Evolutionary conservation across 345 rosid species (phyloP).

Genomic region (Moricandia arvensis): DNA sequence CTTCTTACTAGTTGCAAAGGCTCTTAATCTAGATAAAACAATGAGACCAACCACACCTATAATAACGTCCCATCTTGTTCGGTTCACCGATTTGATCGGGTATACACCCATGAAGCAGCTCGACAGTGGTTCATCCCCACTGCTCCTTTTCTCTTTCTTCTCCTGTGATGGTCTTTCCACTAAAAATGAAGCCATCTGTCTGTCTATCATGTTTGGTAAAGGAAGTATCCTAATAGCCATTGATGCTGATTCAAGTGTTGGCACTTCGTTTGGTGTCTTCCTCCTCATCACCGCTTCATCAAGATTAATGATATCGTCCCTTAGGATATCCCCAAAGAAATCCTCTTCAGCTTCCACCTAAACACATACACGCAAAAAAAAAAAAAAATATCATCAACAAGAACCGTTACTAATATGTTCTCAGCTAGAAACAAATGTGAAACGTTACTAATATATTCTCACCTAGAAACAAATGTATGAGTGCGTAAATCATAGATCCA

Average conservation of each 20-base stretch:
- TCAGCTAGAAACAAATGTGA: too few species aligned
- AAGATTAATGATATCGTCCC: constrained; percentile 70
- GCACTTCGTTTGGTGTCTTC: constrained; percentile 13
- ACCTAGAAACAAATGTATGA: background rate
- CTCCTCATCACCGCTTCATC: constrained; percentile 40
- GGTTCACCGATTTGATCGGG: constrained; percentile 33
- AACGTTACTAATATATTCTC: background rate
- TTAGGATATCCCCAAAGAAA: constrained; percentile 66
- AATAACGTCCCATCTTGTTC: constrained; percentile 16
- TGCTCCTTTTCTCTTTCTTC: background rate
- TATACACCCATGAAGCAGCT: constrained; percentile 29
- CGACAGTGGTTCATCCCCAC: background rate
- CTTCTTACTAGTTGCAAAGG: background rate
- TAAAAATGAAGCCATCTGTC: constrained; percentile 19
- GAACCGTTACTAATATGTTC: background rate
- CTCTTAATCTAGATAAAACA: background rate
- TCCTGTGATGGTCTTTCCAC: constrained; percentile 6
- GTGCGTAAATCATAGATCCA: background rate
- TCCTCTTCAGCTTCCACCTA: constrained; percentile 43
- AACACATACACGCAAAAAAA: background rate
- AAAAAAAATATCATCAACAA: constrained; percentile 18
- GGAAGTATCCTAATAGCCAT: constrained; percentile 26
- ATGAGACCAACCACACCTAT: background rate
- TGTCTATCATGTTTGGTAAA: constrained; percentile 29
- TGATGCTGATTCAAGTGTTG: constrained; percentile 33